Evolutionary conservation across 345 rosid genomes (phyloP).

Genomic region (Pseudoturritis turrita): DNA sequence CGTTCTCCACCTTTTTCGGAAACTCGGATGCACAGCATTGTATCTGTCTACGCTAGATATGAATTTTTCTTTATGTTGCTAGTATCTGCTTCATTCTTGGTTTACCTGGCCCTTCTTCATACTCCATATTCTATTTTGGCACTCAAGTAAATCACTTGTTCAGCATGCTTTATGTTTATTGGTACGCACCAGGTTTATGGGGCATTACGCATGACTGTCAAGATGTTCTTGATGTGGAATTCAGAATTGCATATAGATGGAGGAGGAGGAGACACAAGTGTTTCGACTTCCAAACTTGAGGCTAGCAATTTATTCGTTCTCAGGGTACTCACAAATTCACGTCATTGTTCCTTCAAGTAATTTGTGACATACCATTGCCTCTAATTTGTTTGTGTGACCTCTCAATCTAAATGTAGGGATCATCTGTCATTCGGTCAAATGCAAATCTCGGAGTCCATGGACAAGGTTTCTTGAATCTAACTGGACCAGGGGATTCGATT

Average conservation of each 20-base stretch:
- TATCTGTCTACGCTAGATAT: not conserved
- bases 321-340: constrained; percentile 48
- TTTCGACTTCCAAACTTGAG: constrained; percentile 85
- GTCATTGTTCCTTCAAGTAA: constrained; percentile 9
- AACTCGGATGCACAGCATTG: constrained; percentile 32
- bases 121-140: not conserved
- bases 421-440: constrained; percentile 89
- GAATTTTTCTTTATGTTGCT: not conserved
- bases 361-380: constrained; percentile 3
- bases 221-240: constrained; percentile 99
- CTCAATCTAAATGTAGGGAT: constrained; percentile 47
- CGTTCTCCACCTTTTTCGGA: not conserved
- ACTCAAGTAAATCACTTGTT: not conserved
- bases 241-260: constrained; percentile 89
- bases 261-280: constrained; percentile 69
- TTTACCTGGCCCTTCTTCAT: not conserved
- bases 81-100: constrained; percentile 9
- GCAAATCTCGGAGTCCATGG: constrained; percentile 98
- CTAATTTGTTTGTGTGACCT: not conserved
- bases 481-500: constrained; percentile 85
- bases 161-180: not conserved
- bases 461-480: constrained; percentile 89
- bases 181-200: constrained; percentile 73
- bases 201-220: constrained; percentile 95
- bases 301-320: constrained; percentile 94